These are phyloP conservation scores for Chlorella sp. DNA, from an alignment of 139 green algal genomes.

Conservation along the genomic window DNA sequence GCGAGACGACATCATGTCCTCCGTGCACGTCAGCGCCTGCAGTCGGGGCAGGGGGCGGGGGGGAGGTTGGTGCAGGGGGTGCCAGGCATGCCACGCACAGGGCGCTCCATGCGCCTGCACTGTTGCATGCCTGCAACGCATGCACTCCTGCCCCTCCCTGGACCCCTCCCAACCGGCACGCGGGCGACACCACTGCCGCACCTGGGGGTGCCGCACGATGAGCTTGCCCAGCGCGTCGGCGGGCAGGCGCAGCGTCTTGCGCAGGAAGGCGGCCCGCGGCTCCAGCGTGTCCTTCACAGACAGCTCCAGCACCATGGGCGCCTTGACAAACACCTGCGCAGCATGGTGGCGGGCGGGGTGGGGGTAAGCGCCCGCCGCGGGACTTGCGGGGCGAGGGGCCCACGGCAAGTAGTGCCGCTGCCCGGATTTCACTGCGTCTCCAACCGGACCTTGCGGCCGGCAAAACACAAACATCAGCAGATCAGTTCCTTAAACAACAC, in stretches of 20 bases:
- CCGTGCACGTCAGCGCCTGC: slow-evolving; percentile 66
- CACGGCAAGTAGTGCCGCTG: background rate
- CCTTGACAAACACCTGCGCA: slow-evolving; percentile 44
- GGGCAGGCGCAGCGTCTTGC: slow-evolving; percentile 32
- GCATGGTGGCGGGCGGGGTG: background rate
- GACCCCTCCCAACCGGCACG: background rate
- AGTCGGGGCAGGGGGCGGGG: background rate
- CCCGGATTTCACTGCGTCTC: no score
- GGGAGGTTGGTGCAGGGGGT: background rate
- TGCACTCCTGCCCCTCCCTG: no score
- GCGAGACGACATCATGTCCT: slow-evolving; percentile 57
- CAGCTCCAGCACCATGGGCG: slow-evolving; percentile 62
- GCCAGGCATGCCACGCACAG: background rate
- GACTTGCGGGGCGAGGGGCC: no score
- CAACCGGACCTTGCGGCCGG: background rate
- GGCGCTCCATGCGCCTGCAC: background rate
- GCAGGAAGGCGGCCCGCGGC: slow-evolving; percentile 58
- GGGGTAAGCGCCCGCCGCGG: no score
- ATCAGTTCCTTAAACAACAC: background rate
- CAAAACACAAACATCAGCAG: background rate
- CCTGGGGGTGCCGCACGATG: slow-evolving; percentile 54
- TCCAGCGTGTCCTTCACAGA: slow-evolving; percentile 55
- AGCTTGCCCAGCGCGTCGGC: slow-evolving; percentile 55
- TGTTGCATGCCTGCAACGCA: background rate
- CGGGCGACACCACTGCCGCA: slow-evolving; percentile 9